Evolutionary conservation across 306 rosid species (phyloP), one percentile per base, ranked within the genome.

Genomic region (Vicia villosa): DNA sequence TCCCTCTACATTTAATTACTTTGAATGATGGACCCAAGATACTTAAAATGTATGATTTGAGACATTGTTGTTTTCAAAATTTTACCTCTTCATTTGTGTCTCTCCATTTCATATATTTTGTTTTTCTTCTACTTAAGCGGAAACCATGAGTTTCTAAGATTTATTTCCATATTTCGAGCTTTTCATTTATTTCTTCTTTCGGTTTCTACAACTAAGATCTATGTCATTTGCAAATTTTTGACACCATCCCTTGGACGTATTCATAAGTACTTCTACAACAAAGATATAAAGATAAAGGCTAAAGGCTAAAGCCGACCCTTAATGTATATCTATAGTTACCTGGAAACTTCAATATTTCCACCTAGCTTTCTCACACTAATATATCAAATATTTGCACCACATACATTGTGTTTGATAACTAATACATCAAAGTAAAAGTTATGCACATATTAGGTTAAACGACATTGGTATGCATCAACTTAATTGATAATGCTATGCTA

Each of bases 401-500:
- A 32, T 46, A 26, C 16, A 34, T 34, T 34, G 63, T 47, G 40
- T 49, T 46, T 4, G 63, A 49, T 21, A 47, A 54, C 12, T 46
- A 32, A 46, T 46, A 70, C 45, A 61, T 61, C 30, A 72, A 47
- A 46, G 34, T 34, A 34, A 58, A 58, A 19, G 36, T 30, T 51
- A 59, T 59, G 68, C 42, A 58, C 20, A 58, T 17, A 30, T 26
- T 57, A 59, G 59, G 59, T 58, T 58, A 58, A 59, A 71, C 34
- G 46, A 20, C 42, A 46, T 9, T 46, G 69, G 47, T 60, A 60
- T 30, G 59, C 19, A 59, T 20, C 49, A 59, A 5, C 45, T 4
- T 17, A 34, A 34, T 34, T 34, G 10, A 34, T 34, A 34, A 34
- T 34, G 38, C 2, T 34, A 34, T 34, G 38, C 7, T 34, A 34